Conservation (phyloP, 805 yeast species). For the Ogataea nakhonphanomensis region DNA sequence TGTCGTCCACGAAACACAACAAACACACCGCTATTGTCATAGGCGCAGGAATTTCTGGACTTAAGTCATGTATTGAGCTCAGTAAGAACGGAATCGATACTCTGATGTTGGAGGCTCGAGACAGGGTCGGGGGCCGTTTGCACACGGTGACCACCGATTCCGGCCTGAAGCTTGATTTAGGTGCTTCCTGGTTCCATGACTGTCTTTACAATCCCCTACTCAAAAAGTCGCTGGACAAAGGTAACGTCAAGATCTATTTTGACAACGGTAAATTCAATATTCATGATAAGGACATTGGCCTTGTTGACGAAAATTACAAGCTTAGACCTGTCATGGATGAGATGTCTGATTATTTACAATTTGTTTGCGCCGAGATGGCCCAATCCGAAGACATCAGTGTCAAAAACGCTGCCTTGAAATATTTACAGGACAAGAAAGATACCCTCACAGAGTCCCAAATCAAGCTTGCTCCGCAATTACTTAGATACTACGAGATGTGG, state of each 20-base stretch:
- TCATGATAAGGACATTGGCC: constrained; percentile 23
- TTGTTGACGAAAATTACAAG: constrained; percentile 49
- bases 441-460: constrained; percentile 50
- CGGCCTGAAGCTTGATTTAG: constrained; percentile 55
- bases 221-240: constrained; percentile 37
- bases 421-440: constrained; percentile 42
- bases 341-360: constrained; percentile 24
- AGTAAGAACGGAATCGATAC: constrained; percentile 35
- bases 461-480: constrained; percentile 44
- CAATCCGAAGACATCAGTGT: constrained; percentile 52
- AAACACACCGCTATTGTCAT: constrained; percentile 38
- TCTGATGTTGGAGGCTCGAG: constrained; percentile 47
- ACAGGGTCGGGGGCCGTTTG: constrained; percentile 67
- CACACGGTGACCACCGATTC: constrained; percentile 36
- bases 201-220: constrained; percentile 63
- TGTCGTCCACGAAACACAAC: constrained; percentile 1
- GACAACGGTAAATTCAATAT: constrained; percentile 29
- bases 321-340: constrained; percentile 35
- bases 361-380: constrained; percentile 14
- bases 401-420: constrained; percentile 46
- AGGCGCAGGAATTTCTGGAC: constrained; percentile 57
- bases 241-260: constrained; percentile 29
- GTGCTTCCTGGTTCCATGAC: constrained; percentile 93
- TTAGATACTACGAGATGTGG: constrained; percentile 67
- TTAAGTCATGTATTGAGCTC: constrained; percentile 46